Conservation (phyloP, 441 rosid species). For the Erodium chrysanthum region DNA sequence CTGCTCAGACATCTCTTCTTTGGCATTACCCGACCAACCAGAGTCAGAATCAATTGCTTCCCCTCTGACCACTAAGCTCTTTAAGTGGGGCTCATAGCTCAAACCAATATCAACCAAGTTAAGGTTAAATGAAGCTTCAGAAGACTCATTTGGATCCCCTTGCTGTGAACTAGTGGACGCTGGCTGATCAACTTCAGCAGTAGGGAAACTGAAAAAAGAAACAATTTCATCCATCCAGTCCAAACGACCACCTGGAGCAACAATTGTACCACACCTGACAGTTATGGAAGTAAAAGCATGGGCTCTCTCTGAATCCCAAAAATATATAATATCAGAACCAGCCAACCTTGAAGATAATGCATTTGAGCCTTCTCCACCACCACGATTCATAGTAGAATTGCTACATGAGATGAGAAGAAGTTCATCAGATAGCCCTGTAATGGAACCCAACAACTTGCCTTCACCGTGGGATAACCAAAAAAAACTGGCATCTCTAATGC, state of each 20-base stretch:
- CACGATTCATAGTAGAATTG: constrained; percentile 78
- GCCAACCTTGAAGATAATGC: constrained; percentile 72
- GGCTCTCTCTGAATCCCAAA: constrained; percentile 48
- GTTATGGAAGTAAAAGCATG: constrained; percentile 49
- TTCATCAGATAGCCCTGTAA: constrained; percentile 47
- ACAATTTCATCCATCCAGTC: constrained; percentile 75
- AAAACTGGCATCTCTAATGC: constrained; percentile 47
- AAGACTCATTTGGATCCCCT: constrained; percentile 30
- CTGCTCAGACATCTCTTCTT: constrained; percentile 23
- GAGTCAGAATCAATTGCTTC: constrained; percentile 12
- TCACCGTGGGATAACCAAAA: constrained; percentile 82
- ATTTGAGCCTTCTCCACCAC: constrained; percentile 95
- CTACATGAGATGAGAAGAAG: constrained; percentile 78
- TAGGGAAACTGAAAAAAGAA: constrained; percentile 60
- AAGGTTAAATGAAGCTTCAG: constrained; percentile 51
- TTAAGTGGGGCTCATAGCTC: constrained; percentile 75
- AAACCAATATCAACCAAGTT: constrained; percentile 79
- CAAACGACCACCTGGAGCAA: constrained; percentile 86
- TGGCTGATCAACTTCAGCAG: constrained; percentile 29
- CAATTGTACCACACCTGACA: constrained; percentile 69
- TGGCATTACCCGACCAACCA: constrained; percentile 20
- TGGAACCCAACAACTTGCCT: constrained; percentile 70
- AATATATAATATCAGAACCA: constrained; percentile 68
- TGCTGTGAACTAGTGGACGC: constrained; percentile 29
- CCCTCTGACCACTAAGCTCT: constrained; percentile 14